Evolutionary conservation across 441 rosid species (phyloP), one percentile per base, ranked within the genome.

Genomic region (Syzygium malaccense): DNA sequence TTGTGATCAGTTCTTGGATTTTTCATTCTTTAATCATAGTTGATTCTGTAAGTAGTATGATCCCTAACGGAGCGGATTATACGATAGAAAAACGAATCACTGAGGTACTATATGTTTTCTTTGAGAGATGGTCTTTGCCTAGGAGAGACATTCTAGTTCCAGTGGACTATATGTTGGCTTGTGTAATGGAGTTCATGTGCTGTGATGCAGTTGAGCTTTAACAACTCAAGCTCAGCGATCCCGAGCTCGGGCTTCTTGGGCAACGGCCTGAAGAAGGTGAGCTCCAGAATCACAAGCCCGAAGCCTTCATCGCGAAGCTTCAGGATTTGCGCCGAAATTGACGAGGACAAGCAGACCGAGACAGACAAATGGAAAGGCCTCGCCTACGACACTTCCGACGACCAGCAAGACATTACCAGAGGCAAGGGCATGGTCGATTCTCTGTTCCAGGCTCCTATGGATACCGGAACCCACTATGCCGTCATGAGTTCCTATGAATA

Each of bases 361-460:
- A 85, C 55, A 66, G 86, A 85, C 86, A 85, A 57, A 54, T 85
- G 86, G 86, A 85, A 2, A 11, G 86, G 86, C 4, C 86, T 85
- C 17, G 86, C 86, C 33, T 85, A n/a, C 60, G 86, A 85, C 86
- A 53, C 86, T n/a, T 85, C 48, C 15, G 86, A 85, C 60, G 86
- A 85, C 60, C 86, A 85, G 60, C 86, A 85, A 55, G 86, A 85
- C 86, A 85, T 85, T 53, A 53, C 86, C 86, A 53, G 86, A 55
- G 86, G 86, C 57, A 85, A 85, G 60, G 86, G 86, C 86, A 85
- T 53, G 86, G 86, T 85, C 15, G 86, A 85, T 55, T 85, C 86
- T n/a, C 86, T 85, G 57, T 85, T 85, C 57, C 86, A 85, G 86
- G 86, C 86, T 85, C 86, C 86, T 33, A 17, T 18, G 60, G 60